phyloP scores from a whole-genome alignment of 176 grass and related monocot species.

The Avena insularis region DNA sequence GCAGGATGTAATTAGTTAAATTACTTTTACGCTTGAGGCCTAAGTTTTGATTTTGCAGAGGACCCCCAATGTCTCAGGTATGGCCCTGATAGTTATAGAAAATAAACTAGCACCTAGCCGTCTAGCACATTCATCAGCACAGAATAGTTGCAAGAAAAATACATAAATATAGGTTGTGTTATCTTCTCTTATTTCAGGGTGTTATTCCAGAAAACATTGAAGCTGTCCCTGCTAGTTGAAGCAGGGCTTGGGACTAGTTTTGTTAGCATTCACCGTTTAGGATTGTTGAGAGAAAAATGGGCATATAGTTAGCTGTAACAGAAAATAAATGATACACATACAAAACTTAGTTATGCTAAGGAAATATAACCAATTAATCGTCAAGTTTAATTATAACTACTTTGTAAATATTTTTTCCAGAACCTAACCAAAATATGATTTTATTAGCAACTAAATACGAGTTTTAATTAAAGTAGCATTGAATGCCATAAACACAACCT shows the following conservation, averaged over 20 bases:
- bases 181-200: slow-evolving; percentile 18
- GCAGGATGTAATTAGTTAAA: background rate
- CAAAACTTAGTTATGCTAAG: background rate
- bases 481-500: slow-evolving; percentile 6
- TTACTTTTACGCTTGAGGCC: background rate
- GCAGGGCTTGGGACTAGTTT: background rate
- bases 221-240: background rate
- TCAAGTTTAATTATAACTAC: slow-evolving; percentile 8
- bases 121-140: background rate
- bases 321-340: background rate
- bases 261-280: background rate
- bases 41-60: too few species aligned
- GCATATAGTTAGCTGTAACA: background rate
- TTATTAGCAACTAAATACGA: slow-evolving; percentile 14
- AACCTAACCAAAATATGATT: background rate
- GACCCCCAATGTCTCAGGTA: too few species aligned
- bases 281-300: background rate
- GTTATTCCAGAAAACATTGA: background rate
- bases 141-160: background rate
- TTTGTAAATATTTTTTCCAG: slow-evolving; percentile 9
- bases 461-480: slow-evolving; percentile 13
- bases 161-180: background rate
- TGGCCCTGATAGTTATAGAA: background rate
- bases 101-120: background rate
- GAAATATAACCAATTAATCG: slow-evolving; percentile 27